phyloP scores from a whole-genome alignment of 371 early-diverging fungal species.

The Batrachochytrium dendrobatidis region DNA sequence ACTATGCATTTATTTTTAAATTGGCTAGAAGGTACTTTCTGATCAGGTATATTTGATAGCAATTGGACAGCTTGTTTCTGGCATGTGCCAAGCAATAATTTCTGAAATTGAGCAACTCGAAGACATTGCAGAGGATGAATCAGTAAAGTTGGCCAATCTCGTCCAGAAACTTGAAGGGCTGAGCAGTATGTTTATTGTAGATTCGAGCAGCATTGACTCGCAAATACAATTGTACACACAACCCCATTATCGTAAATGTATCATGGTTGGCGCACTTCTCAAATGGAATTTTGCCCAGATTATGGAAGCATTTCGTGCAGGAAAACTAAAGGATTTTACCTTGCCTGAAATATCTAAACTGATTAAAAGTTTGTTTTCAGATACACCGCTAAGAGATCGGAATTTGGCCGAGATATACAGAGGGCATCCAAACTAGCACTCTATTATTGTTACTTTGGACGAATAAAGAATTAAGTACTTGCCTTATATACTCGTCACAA shows the following conservation, averaged over 20 bases:
- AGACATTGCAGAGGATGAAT: constrained; percentile 9
- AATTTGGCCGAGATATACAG: constrained; percentile 55
- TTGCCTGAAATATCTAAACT: constrained; percentile 48
- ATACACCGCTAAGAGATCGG: constrained; percentile 52
- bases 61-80: not conserved
- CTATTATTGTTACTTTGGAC: too few species aligned
- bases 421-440: not conserved
- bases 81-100: not conserved
- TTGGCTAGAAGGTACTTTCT: not conserved
- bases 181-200: not conserved
- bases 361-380: constrained; percentile 62
- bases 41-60: not conserved
- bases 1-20: too few species aligned
- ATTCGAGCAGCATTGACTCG: not conserved
- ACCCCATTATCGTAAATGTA: constrained; percentile 25
- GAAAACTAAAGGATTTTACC: constrained; percentile 51
- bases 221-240: not conserved
- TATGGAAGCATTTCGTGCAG: constrained; percentile 50
- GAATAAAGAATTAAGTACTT: too few species aligned
- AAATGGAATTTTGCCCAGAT: constrained; percentile 64
- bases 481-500: too few species aligned
- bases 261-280: constrained; percentile 53
- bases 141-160: not conserved
- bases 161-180: not conserved
- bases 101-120: not conserved